These are phyloP conservation scores for Puccinia horiana DNA, from an alignment of 1,284 basidiomycete species.

Conservation along the genomic window DNA sequence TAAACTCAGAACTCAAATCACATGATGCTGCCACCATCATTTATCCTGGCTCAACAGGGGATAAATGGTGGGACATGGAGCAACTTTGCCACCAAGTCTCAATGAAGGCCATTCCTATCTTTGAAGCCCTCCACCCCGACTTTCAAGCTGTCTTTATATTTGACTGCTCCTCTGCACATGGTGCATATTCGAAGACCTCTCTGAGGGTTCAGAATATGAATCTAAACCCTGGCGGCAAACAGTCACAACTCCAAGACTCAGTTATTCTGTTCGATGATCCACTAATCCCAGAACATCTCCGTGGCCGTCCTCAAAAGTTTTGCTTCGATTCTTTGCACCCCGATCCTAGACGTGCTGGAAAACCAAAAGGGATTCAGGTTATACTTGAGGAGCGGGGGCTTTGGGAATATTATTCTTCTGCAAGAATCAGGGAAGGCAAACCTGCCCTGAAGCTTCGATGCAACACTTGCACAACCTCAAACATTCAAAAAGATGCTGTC, in stretches of 20 bases:
- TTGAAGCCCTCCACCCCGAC: conserved; percentile 2
- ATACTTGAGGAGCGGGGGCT: conserved; percentile 19
- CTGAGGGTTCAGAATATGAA: not conserved
- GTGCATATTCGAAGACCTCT: not conserved
- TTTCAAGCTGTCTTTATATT: too few relatives aligned
- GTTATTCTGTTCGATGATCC: not conserved
- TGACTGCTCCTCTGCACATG: not conserved
- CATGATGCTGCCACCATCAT: conserved; percentile 4
- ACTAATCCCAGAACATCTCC: not conserved
- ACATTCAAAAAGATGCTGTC: not conserved
- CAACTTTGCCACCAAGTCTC: not conserved
- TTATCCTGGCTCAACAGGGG: not conserved
- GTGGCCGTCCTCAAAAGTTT: not conserved
- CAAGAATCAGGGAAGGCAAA: not conserved
- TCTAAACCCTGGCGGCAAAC: not conserved
- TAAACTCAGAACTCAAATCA: not conserved
- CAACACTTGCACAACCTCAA: not conserved
- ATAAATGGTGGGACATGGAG: conserved; percentile 16
- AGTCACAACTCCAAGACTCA: not conserved
- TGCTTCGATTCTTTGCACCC: not conserved
- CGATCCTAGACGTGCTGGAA: conserved; percentile 1
- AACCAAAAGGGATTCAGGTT: not conserved
- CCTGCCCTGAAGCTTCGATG: not conserved
- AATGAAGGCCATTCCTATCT: not conserved
- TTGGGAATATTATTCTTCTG: not conserved